Base-by-base conservation (phyloP, 805 yeast species). In the Candida gorgasii region DNA sequence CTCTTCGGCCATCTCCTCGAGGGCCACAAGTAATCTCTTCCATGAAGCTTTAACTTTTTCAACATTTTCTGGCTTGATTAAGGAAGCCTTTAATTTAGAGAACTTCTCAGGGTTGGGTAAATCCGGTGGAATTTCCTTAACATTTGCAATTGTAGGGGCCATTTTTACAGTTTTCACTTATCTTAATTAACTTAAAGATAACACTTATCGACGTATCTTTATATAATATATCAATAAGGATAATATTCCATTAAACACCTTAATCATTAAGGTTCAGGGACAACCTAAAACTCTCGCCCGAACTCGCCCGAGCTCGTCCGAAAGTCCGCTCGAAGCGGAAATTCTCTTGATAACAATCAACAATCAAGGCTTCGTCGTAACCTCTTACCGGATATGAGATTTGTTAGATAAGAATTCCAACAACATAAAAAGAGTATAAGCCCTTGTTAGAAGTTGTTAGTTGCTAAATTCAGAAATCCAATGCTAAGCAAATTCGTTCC, bases 41-140 rank as follows among this genome's bases (percentile, higher is more conserved):
- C 67, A 64, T 19, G 59, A 53, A 3, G 46, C 56, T 17, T 55
- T 57, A 11, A 60, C 63, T 22, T 52, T 53, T 15, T 55, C 40
- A 9, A 48, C 42, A 35, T 61, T 39, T 39, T 62, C 63, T 2
- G 63, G 62, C 28, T 51, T 53, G 15, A 58, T 53, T 12, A 53
- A 47, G 12, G 22, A 33, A 20, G 47, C 42, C 36, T 61, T 61
- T 19, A 54, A 12, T n/a, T 39, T 42, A 12, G 50, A 27, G 35
- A 46, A 52, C 22, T 46, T 42, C 8, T 43, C 26, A 20, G 33
- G 29, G 18, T 45, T 36, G 4, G 34, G 40, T 14, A 45, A 33
- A 19, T 42, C 44, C 3, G 49, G 49, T 11, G 49, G 49, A 4
- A 39, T 20, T 14, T 28, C 39, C 14, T 23, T 26, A 13, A 14